Conservation (phyloP, 495 filamentous ascomycete species). For the Penicillium bialowiezense region DNA sequence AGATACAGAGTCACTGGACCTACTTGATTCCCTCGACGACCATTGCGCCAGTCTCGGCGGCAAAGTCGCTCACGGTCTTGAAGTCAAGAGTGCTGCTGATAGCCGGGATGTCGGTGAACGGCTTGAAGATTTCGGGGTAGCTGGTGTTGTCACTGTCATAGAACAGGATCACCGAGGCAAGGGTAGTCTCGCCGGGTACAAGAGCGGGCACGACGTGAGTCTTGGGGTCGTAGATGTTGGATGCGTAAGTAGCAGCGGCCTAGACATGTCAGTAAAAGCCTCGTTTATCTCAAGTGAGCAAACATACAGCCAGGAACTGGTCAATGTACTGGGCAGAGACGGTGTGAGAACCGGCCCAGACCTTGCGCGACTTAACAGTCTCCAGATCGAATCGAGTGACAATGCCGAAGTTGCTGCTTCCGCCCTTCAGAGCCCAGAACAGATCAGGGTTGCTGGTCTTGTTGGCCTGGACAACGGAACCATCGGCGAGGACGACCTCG, state of each 20-base stretch:
- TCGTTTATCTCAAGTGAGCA: not conserved
- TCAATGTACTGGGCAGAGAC: slow-evolving; percentile 28
- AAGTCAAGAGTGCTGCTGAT: slow-evolving; percentile 32
- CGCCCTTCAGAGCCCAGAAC: slow-evolving; percentile 58
- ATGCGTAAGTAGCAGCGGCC: slow-evolving; percentile 30
- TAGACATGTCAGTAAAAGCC: slow-evolving; percentile 1
- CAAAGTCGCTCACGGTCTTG: slow-evolving; percentile 33
- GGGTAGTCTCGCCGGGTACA: slow-evolving; percentile 23
- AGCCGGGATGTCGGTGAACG: slow-evolving; percentile 35
- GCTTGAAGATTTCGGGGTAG: slow-evolving; percentile 33
- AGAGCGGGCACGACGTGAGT: slow-evolving; percentile 34
- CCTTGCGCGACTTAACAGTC: slow-evolving; percentile 45
- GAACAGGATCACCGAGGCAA: slow-evolving; percentile 37
- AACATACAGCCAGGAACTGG: slow-evolving; percentile 26
- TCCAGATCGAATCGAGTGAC: slow-evolving; percentile 49
- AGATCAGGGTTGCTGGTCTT: slow-evolving; percentile 52
- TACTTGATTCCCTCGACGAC: slow-evolving; percentile 31
- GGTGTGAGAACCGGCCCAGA: slow-evolving; percentile 43
- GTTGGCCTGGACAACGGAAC: slow-evolving; percentile 52
- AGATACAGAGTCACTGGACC: not conserved
- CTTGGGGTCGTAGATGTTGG: slow-evolving; percentile 32
- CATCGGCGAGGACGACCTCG: slow-evolving; percentile 61
- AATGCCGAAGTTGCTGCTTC: slow-evolving; percentile 53
- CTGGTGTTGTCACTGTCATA: slow-evolving; percentile 29
- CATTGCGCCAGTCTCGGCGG: slow-evolving; percentile 25